phyloP scores from a whole-genome alignment of 805 yeast genomes.

The Myxozyma nipponensis region DNA sequence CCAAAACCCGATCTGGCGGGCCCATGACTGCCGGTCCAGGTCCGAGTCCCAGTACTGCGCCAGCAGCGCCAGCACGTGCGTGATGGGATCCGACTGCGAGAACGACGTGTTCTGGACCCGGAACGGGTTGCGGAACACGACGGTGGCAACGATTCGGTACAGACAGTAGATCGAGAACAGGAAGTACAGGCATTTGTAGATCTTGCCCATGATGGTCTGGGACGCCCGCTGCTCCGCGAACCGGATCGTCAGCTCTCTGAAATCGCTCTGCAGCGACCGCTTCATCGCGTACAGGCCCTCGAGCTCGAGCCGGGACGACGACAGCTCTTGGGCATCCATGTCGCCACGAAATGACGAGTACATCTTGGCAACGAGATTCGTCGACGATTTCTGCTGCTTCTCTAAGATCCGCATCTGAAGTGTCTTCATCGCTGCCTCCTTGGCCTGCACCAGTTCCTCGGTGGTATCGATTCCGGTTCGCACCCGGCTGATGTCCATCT shows the following conservation, averaged over 20 bases:
- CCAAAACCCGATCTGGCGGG: slow-evolving; percentile 41
- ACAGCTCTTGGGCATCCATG: slow-evolving; percentile 20
- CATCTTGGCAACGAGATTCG: slow-evolving; percentile 34
- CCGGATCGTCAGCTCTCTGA: slow-evolving; percentile 29
- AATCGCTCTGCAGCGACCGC: slow-evolving; percentile 36
- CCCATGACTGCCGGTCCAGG: slow-evolving; percentile 37
- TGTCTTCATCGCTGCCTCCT: slow-evolving; percentile 30
- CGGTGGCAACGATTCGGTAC: slow-evolving; percentile 39
- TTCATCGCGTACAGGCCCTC: slow-evolving; percentile 36
- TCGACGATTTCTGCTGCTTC: slow-evolving; percentile 23
- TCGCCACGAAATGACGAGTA: slow-evolving; percentile 30
- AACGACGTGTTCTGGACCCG: slow-evolving; percentile 20
- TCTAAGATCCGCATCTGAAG: slow-evolving; percentile 32
- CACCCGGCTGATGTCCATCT: slow-evolving; percentile 35
- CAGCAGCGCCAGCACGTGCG: slow-evolving; percentile 27
- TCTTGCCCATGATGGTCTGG: slow-evolving; percentile 36
- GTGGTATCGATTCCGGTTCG: slow-evolving; percentile 34
- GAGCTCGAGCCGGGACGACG: slow-evolving; percentile 33
- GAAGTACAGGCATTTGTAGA: slow-evolving; percentile 31
- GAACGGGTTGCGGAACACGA: slow-evolving; percentile 34
- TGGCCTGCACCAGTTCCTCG: slow-evolving; percentile 32
- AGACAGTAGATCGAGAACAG: slow-evolving; percentile 42
- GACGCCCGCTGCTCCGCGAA: slow-evolving; percentile 30
- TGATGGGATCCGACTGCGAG: slow-evolving; percentile 29
- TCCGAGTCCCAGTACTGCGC: slow-evolving; percentile 29